Conservation (phyloP, 1,284 basidiomycete species). For the Irpex sp. region DNA sequence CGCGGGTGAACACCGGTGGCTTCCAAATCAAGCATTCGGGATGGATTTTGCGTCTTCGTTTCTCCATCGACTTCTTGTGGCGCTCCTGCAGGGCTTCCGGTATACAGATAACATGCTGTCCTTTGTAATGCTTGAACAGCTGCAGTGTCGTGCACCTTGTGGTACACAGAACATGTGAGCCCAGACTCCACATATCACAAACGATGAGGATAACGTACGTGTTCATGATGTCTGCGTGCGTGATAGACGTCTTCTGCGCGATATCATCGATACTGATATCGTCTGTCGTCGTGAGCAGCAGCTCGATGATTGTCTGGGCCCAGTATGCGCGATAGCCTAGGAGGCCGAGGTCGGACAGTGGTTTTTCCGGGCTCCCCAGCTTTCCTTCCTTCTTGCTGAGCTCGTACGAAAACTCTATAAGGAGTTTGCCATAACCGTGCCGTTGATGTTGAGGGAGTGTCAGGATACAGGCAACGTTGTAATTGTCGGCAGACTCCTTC, state of each 20-base stretch:
- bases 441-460: slow-evolving; percentile 98
- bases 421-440: slow-evolving; percentile 90
- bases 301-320: slow-evolving; percentile 95
- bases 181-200: not conserved
- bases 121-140: slow-evolving; percentile 96
- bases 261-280: slow-evolving; percentile 97
- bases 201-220: slow-evolving; percentile 63
- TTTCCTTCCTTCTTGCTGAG: slow-evolving; percentile 96
- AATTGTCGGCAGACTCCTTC: slow-evolving; percentile 96
- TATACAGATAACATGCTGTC: slow-evolving; percentile 91
- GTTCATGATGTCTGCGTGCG: slow-evolving; percentile 96
- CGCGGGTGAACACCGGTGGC: slow-evolving; percentile 88
- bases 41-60: slow-evolving; percentile 79
- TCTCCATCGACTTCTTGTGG: slow-evolving; percentile 81
- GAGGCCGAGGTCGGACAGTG: slow-evolving; percentile 91
- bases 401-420: slow-evolving; percentile 99
- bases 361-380: slow-evolving; percentile 97
- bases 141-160: slow-evolving; percentile 88
- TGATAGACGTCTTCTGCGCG: slow-evolving; percentile 94
- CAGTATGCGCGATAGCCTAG: slow-evolving; percentile 95
- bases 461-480: slow-evolving; percentile 98
- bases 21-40: slow-evolving; percentile 88
- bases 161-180: slow-evolving; percentile 14
- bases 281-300: slow-evolving; percentile 71
- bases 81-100: slow-evolving; percentile 91